These are phyloP conservation scores for Phanerochaete sordida DNA, from an alignment of 768 basidiomycete species.

Conservation along the genomic window DNA sequence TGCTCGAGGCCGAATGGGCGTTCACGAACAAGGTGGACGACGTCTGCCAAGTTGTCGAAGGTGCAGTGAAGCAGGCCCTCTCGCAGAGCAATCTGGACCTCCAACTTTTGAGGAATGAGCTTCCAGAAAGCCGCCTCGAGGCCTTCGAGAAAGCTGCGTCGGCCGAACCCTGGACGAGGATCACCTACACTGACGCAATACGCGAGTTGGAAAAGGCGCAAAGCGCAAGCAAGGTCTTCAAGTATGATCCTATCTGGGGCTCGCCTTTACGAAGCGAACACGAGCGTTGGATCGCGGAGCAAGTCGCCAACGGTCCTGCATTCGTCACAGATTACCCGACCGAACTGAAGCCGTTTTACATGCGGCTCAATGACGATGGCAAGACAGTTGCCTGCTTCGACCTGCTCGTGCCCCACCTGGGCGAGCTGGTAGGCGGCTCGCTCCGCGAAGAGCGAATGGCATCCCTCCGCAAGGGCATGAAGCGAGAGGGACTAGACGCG, in stretches of 20 bases:
- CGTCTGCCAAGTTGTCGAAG: slow-evolving; percentile 57
- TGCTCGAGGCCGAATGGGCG: slow-evolving; percentile 95
- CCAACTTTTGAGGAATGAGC: slow-evolving; percentile 37
- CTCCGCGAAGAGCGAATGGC: slow-evolving; percentile 75
- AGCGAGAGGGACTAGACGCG: slow-evolving; percentile 39
- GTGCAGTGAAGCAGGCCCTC: slow-evolving; percentile 42
- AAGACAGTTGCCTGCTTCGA: slow-evolving; percentile 92
- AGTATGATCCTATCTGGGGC: slow-evolving; percentile 64
- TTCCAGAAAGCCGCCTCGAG: slow-evolving; percentile 30
- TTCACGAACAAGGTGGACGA: slow-evolving; percentile 46
- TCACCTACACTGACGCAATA: slow-evolving; percentile 81
- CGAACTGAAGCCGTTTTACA: slow-evolving; percentile 90
- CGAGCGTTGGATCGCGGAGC: slow-evolving; percentile 84
- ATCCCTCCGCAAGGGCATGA: slow-evolving; percentile 50
- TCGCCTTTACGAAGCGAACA: slow-evolving; percentile 80
- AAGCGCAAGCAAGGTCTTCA: slow-evolving; percentile 40
- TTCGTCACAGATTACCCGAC: slow-evolving; percentile 92
- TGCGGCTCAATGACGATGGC: slow-evolving; percentile 63
- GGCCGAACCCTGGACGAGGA: slow-evolving; percentile 54
- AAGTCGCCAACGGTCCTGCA: slow-evolving; percentile 65
- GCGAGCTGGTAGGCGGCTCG: slow-evolving; percentile 91
- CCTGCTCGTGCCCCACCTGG: slow-evolving; percentile 80
- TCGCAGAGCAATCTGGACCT: slow-evolving; percentile 28
- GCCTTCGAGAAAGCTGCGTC: slow-evolving; percentile 35
- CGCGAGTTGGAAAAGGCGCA: slow-evolving; percentile 43